phyloP scores from a whole-genome alignment of 345 rosid species.

The Salix arbutifolia region DNA sequence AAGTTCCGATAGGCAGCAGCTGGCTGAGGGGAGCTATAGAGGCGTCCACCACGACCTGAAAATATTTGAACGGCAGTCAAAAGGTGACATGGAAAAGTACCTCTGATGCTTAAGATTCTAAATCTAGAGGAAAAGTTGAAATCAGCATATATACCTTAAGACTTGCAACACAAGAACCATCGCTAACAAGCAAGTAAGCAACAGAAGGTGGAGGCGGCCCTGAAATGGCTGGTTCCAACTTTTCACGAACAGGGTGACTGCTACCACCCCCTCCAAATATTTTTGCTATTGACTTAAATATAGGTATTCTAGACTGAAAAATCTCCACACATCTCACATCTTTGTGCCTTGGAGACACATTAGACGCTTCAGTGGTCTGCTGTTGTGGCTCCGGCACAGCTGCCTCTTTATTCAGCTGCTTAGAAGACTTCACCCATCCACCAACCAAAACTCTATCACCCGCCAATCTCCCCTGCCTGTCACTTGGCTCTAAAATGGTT shows the following conservation, averaged over 20 bases:
- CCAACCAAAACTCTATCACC: constrained; percentile 63
- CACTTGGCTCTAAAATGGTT: constrained; percentile 42
- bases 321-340: constrained; percentile 59
- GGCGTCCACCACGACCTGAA: constrained; percentile 69
- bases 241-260: constrained; percentile 34
- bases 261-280: constrained; percentile 24
- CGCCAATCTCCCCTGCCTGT: constrained; percentile 39
- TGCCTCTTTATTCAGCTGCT: constrained; percentile 47
- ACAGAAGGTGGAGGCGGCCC: constrained; percentile 26
- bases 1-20: constrained; percentile 56
- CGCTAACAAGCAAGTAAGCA: constrained; percentile 48
- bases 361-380: constrained; percentile 12
- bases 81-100: not conserved
- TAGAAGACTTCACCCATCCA: constrained; percentile 89
- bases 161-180: constrained; percentile 63
- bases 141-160: constrained; percentile 46
- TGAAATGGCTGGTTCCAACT: constrained; percentile 31
- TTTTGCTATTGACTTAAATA: constrained; percentile 53
- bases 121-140: not conserved
- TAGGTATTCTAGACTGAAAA: constrained; percentile 56
- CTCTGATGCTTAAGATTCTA: not conserved
- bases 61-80: not conserved
- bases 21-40: constrained; percentile 39
- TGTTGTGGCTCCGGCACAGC: constrained; percentile 14
- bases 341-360: constrained; percentile 13